These are phyloP conservation scores for Diaporthe eres DNA, from an alignment of 2,329 filamentous ascomycete genomes.

Conservation along the genomic window DNA sequence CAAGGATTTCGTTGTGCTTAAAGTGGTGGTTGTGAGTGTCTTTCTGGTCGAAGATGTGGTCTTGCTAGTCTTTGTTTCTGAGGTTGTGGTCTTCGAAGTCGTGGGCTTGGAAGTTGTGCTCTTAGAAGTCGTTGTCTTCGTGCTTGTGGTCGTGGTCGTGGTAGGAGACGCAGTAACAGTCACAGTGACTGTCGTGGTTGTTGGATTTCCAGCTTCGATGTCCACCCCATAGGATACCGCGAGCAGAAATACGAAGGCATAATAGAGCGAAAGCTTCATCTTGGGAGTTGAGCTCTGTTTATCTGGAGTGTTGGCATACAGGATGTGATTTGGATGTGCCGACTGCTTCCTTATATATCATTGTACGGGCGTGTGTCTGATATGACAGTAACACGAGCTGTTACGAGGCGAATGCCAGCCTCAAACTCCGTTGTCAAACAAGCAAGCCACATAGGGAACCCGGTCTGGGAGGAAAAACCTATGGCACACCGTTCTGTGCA, in stretches of 20 bases:
- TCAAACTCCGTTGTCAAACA: not conserved
- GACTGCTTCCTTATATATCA: not conserved
- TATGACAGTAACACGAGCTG: not conserved
- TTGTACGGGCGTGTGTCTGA: not conserved
- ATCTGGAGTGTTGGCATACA: not conserved
- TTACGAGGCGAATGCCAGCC: not conserved
- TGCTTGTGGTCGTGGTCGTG: not conserved
- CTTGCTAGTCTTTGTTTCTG: not conserved
- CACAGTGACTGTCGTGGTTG: conserved; percentile 4
- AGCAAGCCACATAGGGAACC: not conserved
- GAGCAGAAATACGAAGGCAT: not conserved
- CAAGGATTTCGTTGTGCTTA: not conserved
- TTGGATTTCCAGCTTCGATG: not conserved
- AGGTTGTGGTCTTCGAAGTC: not conserved
- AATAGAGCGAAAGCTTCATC: not conserved
- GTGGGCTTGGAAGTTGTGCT: not conserved
- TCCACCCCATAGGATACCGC: not conserved
- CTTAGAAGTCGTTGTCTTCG: not conserved
- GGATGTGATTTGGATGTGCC: not conserved
- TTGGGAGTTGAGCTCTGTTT: not conserved
- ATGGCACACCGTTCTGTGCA: not conserved
- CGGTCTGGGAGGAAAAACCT: not conserved
- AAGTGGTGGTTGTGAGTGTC: not conserved
- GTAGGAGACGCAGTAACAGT: not conserved
- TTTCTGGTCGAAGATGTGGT: not conserved